A percentile compares a stretch with the other conserved stretches of the same genome.
Evolutionary conservation across 1,284 basidiomycete species (phyloP).

Genomic region (Cutaneotrichosporon arboriforme): DNA sequence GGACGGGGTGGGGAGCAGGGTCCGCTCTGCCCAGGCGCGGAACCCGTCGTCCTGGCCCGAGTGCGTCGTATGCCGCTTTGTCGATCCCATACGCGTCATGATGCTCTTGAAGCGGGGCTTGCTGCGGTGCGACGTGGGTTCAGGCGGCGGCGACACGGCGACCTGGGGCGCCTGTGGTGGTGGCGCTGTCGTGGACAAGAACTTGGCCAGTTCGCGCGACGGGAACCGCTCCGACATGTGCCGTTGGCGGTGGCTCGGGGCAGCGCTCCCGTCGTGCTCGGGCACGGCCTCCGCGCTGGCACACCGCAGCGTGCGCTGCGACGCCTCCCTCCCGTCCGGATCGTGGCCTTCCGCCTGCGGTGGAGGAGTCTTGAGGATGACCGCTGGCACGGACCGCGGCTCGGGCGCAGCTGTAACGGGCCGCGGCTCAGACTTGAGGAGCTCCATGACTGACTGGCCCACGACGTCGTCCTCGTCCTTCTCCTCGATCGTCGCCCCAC

Average conservation of each 20-base stretch:
- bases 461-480: slow-evolving; percentile 23
- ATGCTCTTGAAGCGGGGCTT: slow-evolving; percentile 6
- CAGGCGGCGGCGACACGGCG: neutral
- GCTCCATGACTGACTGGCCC: slow-evolving; percentile 7
- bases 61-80: neutral
- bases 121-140: neutral
- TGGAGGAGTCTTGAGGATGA: slow-evolving; percentile 32
- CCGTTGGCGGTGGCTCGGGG: slow-evolving; percentile 3
- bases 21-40: neutral
- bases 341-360: neutral
- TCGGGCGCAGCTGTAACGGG: neutral
- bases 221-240: slow-evolving; percentile 3
- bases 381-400: slow-evolving; percentile 33
- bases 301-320: slow-evolving; percentile 1
- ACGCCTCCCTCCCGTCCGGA: neutral
- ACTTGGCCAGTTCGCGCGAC: slow-evolving; percentile 39
- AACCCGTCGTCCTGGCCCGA: neutral
- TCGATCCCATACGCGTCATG: slow-evolving; percentile 11
- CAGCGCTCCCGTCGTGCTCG: neutral
- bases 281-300: slow-evolving; percentile 9
- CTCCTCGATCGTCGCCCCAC: slow-evolving; percentile 36
- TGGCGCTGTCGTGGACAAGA: slow-evolving; percentile 34
- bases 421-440: slow-evolving; percentile 2
- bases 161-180: neutral
- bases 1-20: neutral